Evolutionary conservation across 1,139 yeast species (phyloP).

Genomic region (Hansenula lynferdii): DNA sequence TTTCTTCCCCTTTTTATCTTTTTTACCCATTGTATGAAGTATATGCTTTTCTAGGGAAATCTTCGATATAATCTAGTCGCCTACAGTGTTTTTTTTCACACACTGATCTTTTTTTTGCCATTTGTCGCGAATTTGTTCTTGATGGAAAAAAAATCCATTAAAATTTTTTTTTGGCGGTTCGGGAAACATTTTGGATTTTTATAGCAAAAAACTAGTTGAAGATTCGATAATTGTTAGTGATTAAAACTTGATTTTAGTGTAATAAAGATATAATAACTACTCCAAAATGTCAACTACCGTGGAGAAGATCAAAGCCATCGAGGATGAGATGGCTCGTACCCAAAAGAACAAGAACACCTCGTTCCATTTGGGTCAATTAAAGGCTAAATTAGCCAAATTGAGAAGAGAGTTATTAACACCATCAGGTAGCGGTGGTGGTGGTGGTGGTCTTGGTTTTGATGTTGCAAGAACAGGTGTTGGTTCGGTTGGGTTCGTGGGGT

Average conservation of each 20-base stretch:
- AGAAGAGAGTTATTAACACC: slow-evolving; percentile 89
- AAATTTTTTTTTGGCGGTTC: slow-evolving; percentile 1
- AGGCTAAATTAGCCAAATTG: slow-evolving; percentile 92
- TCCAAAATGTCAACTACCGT: slow-evolving; percentile 19
- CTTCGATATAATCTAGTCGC: too few relatives aligned
- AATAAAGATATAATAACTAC: neutral
- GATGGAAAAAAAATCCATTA: neutral
- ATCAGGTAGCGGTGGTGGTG: slow-evolving; percentile 77
- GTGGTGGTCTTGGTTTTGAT: slow-evolving; percentile 88
- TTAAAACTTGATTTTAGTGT: neutral
- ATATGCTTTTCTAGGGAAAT: too few relatives aligned
- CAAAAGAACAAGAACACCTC: slow-evolving; percentile 96
- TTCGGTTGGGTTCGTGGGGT: slow-evolving; percentile 94
- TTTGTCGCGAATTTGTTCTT: neutral
- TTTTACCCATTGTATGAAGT: slow-evolving; percentile 8
- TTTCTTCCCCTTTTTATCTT: slow-evolving; percentile 38
- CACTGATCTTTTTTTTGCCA: neutral
- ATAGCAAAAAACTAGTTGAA: neutral
- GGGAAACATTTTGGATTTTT: neutral
- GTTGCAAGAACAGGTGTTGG: slow-evolving; percentile 98
- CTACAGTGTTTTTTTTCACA: too few relatives aligned
- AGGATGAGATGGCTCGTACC: slow-evolving; percentile 90
- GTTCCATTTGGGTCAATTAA: slow-evolving; percentile 93
- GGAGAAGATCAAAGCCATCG: slow-evolving; percentile 70
- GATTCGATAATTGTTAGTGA: neutral